These are phyloP conservation scores for Celoporthe dispersa DNA, from an alignment of 2,329 filamentous ascomycete genomes.

Conservation along the genomic window DNA sequence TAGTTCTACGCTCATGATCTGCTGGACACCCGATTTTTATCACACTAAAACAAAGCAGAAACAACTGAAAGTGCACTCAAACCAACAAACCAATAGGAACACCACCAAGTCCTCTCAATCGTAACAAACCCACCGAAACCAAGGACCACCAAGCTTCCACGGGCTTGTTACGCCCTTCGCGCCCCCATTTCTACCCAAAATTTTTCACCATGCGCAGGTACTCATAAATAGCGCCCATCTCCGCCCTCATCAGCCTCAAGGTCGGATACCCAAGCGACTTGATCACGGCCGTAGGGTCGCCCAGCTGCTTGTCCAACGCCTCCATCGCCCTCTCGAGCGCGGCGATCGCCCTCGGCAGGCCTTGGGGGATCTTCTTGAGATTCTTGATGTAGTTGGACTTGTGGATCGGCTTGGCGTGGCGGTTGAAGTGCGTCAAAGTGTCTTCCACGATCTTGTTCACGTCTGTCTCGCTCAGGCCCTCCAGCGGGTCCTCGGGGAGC, in stretches of 20 bases:
- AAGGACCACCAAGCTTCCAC: neutral
- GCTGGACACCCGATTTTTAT: no score
- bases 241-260: neutral
- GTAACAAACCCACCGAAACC: neutral
- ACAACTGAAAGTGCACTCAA: no score
- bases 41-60: no score
- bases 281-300: neutral
- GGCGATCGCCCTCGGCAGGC: neutral
- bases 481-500: neutral
- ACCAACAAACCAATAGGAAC: neutral
- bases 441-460: neutral
- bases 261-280: neutral
- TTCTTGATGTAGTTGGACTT: neutral
- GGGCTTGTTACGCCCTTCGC: no score
- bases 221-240: neutral
- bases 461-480: neutral
- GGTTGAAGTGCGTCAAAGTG: neutral
- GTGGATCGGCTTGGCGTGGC: neutral
- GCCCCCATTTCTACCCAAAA: no score
- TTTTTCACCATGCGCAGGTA: no score
- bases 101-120: neutral
- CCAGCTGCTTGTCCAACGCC: neutral
- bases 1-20: no score
- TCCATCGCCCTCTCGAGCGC: no score
- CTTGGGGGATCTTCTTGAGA: neutral